A percentile compares a stretch with the other conserved stretches of the same genome.
Conservation (phyloP, 352 stramenopile species). For the Globisporangium parvum region DNA sequence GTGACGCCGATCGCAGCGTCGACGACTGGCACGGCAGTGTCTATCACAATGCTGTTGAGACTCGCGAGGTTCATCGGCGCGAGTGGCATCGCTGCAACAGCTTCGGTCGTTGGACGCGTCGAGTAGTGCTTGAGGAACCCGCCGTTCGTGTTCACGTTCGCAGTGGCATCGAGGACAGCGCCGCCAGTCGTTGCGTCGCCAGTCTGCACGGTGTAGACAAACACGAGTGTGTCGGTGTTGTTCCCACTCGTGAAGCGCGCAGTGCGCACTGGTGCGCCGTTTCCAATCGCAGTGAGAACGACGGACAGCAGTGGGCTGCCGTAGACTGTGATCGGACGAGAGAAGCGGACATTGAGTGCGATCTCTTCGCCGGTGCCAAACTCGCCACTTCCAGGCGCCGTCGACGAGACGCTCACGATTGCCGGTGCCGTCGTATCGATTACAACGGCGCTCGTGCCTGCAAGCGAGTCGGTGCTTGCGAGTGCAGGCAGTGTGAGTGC, state of each 20-base stretch:
- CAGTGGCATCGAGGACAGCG: slow-evolving; percentile 38
- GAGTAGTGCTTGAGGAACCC: slow-evolving; percentile 71
- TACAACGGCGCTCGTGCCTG: slow-evolving; percentile 40
- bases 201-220: slow-evolving; percentile 60
- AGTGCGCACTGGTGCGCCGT: slow-evolving; percentile 22
- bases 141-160: slow-evolving; percentile 49
- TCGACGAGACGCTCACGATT: slow-evolving; percentile 47
- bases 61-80: slow-evolving; percentile 41
- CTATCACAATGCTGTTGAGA: slow-evolving; percentile 55
- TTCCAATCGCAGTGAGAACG: slow-evolving; percentile 34
- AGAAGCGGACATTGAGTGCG: slow-evolving; percentile 52
- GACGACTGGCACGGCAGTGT: slow-evolving; percentile 48
- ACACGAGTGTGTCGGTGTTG: slow-evolving; percentile 60
- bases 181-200: slow-evolving; percentile 39
- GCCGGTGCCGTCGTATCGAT: slow-evolving; percentile 69
- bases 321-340: slow-evolving; percentile 56
- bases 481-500: slow-evolving; percentile 45
- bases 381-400: slow-evolving; percentile 49
- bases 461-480: slow-evolving; percentile 33
- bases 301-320: slow-evolving; percentile 46
- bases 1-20: slow-evolving; percentile 56
- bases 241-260: slow-evolving; percentile 55
- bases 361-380: slow-evolving; percentile 67
- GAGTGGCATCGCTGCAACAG: slow-evolving; percentile 33
- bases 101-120: slow-evolving; percentile 59